phyloP scores from a whole-genome alignment of 2,329 filamentous ascomycete species.

The Endothia cerciana region DNA sequence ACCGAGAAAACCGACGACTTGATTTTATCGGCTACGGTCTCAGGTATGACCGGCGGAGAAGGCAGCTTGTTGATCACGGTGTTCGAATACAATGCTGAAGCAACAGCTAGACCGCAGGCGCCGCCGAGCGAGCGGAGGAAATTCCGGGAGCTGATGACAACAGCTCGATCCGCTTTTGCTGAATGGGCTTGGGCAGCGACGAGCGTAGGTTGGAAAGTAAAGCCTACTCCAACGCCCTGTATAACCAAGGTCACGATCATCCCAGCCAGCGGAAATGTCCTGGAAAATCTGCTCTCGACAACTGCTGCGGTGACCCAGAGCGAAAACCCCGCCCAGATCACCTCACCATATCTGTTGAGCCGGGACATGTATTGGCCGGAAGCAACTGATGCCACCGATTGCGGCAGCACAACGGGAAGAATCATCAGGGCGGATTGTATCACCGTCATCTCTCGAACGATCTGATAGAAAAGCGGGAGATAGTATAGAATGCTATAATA shows the following conservation, averaged over 20 bases:
- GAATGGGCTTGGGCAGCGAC: slow-evolving; percentile 63
- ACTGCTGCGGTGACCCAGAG: slow-evolving; percentile 41
- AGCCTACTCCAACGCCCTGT: slow-evolving; percentile 57
- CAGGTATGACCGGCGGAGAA: slow-evolving; percentile 13
- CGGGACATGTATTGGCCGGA: slow-evolving; percentile 63
- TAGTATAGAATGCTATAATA: slow-evolving; percentile 65
- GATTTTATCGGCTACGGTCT: slow-evolving; percentile 42
- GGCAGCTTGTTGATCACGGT: slow-evolving; percentile 40
- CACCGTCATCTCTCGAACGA: slow-evolving; percentile 39
- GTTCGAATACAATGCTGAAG: slow-evolving; percentile 49
- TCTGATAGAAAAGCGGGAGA: slow-evolving; percentile 63
- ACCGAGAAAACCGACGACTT: slow-evolving; percentile 43
- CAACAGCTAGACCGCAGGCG: slow-evolving; percentile 60
- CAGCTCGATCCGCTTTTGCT: slow-evolving; percentile 59
- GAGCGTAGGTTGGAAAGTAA: slow-evolving; percentile 51
- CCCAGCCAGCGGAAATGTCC: slow-evolving; percentile 27
- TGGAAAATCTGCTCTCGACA: slow-evolving; percentile 8
- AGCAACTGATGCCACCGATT: slow-evolving; percentile 47
- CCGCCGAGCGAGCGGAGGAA: slow-evolving; percentile 65
- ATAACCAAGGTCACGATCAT: slow-evolving; percentile 56
- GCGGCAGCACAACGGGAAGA: slow-evolving; percentile 50
- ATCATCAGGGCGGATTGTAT: slow-evolving; percentile 51
- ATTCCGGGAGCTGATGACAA: slow-evolving; percentile 65
- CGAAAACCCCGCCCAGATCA: slow-evolving; percentile 52
- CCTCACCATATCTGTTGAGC: slow-evolving; percentile 59